phyloP scores from a whole-genome alignment of 257 asterid species.

The Cinchona pubescens region DNA sequence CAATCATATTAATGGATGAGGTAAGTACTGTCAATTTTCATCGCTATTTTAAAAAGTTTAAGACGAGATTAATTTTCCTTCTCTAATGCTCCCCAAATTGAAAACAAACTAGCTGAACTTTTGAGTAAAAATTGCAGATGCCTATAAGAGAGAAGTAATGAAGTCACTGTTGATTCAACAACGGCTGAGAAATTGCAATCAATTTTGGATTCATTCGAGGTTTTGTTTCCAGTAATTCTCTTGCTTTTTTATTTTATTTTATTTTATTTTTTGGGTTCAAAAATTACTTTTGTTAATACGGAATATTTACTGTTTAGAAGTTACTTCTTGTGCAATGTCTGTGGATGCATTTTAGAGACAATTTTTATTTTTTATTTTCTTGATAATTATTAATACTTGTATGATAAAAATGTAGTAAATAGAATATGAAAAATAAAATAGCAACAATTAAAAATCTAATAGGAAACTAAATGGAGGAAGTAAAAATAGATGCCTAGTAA shows the following conservation, averaged over 20 bases:
- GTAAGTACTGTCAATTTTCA: not conserved
- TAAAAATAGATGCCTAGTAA: not conserved
- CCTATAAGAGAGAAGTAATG: constrained; percentile 30
- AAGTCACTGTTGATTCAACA: constrained; percentile 21
- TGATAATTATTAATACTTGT: not conserved
- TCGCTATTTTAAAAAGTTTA: not conserved
- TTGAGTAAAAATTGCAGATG: constrained; percentile 31
- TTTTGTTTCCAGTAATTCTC: constrained; percentile 3
- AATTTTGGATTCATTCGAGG: constrained; percentile 46
- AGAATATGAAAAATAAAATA: not conserved
- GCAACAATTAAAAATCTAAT: not conserved
- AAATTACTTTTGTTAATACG: not conserved
- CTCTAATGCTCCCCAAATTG: not conserved
- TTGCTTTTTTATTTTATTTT: not conserved
- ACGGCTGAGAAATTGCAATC: constrained; percentile 33
- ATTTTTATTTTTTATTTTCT: not conserved
- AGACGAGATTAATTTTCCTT: not conserved
- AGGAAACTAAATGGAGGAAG: not conserved
- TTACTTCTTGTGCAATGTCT: not conserved
- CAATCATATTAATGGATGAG: not conserved
- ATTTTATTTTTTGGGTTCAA: not conserved
- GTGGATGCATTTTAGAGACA: not conserved
- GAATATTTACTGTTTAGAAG: no score
- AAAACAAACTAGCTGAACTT: constrained; percentile 18
- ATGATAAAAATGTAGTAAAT: no score